Evolutionary conservation across 1,284 basidiomycete genomes (phyloP), one percentile per base, ranked within the genome.

Genomic region (Apiotrichum veenhuisii): DNA sequence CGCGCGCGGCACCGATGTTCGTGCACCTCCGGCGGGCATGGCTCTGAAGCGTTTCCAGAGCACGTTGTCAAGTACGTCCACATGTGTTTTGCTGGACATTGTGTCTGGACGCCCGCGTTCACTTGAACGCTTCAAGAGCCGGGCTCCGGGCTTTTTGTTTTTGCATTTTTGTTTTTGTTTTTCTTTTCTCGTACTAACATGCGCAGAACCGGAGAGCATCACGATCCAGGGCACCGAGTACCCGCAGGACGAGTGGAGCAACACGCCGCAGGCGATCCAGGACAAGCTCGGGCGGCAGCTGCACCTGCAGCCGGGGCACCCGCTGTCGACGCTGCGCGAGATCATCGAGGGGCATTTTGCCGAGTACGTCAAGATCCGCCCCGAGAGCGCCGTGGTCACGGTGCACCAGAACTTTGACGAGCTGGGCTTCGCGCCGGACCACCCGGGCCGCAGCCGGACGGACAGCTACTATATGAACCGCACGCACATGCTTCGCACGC

Each of bases 401-500:
- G 89, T 93, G 2, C 81, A 82, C 69, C 85, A 94, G 76, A 99
- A 99, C 80, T 99, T 99, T 76, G 96, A 98, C 77, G 89, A 95
- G 65, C 85, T 99, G 23, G 92, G 91, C 17, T 98, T 99, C 77
- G 87, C 95, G 0, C 70, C 80, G 7, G 92, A 98, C 79, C 96
- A 99, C 73, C 94, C 95, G 1, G 96, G 96, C 2, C 85, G 96
- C 55, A 83, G 86, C 22, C 80, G 85, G 47, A 90, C 90, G 26
- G 96, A 99, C 79, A 91, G 88, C 66, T 99, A 99, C 81, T 99
- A 98, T 76, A 80, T 98, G 67, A 98, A 98, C 80, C 83, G 83
- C 64, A 80, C 85, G 64, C 82, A 87, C 64, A 94, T 98, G 87
- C 84, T 99, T 49, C 87, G 96, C 44, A 98, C 96, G 0, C 96